Evolutionary conservation across 148 eudicot genomes (phyloP).

Genomic region (Spergularia marina): DNA sequence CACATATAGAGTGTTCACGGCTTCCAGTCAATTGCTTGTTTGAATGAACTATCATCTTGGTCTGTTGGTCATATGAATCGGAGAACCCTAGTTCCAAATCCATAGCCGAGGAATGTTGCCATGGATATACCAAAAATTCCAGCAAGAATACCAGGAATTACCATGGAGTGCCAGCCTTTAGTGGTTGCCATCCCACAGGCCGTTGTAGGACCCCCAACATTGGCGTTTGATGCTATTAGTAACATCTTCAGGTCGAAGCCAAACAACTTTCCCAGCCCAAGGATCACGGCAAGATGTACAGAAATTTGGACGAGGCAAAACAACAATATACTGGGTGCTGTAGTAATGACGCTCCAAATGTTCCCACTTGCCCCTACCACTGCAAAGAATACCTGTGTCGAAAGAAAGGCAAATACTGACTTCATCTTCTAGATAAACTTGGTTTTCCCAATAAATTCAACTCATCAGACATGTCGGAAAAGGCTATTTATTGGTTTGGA

Average conservation of each 20-base stretch:
- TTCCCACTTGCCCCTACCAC: constrained; percentile 88
- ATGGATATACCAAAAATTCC: constrained; percentile 90
- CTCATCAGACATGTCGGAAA: background rate
- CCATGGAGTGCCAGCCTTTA: constrained; percentile 82
- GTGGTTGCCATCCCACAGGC: constrained; percentile 99
- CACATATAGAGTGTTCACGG: too few species aligned
- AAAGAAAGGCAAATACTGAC: constrained; percentile 4
- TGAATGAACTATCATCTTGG: background rate
- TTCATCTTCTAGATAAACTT: constrained; percentile 11
- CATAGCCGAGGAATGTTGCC: constrained; percentile 84
- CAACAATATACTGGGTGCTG: constrained; percentile 85
- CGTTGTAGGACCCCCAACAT: constrained; percentile 93
- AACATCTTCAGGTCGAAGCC: constrained; percentile 55
- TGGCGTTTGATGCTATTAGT: constrained; percentile 87
- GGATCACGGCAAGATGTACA: constrained; percentile 72
- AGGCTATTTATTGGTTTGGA: background rate
- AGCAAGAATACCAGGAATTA: constrained; percentile 86
- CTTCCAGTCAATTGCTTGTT: background rate
- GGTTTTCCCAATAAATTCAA: background rate
- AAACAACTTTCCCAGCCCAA: constrained; percentile 73
- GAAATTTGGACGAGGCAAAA: constrained; percentile 72
- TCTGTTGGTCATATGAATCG: constrained; percentile 64
- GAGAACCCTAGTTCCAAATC: constrained; percentile 61
- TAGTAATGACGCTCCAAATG: constrained; percentile 64
- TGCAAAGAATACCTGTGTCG: constrained; percentile 67